Evolutionary conservation across 257 asterid species (phyloP), one percentile per base, ranked within the genome.

Genomic region (Solanum appendiculatum): DNA sequence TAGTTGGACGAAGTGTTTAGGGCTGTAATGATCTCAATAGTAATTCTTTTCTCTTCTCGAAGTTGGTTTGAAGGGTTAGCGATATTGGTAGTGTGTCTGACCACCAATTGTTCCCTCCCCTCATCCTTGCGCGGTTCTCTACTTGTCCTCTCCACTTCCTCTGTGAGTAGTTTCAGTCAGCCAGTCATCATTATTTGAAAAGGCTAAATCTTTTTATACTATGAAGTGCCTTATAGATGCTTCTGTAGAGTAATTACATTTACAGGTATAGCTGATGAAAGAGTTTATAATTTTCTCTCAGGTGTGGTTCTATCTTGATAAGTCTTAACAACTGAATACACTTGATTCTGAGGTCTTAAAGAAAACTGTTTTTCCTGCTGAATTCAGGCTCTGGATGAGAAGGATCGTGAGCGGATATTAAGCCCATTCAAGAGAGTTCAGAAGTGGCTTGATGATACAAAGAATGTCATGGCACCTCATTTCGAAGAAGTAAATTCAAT

Each of bases 401-500:
- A 94, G 86, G 94, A 92, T 36, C 90, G 90, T 25, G 93, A 92
- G 58, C 89, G 93, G 34, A 91, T 95, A 88, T 78, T 95, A n/a
- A 92, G 90, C 40, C 97, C 94, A 66, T 91, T 92, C 90, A 70
- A 84, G 83, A 92, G 88, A 90, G 93, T 95, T 86, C 31, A 83
- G 87, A 89, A 91, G 88, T 95, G 97, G 97, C 89, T 93, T 20
- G 93, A 93, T 2, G 94, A 92, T 42, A 92, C 94, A 2, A 94
- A 90, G 91, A 87, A 89, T 36, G 98, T 94, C 77, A 90, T 89
- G 0, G 70, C 83, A 34, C 98, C 98, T 75, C 95, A 95, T 90
- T 94, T 95, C 82, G 96, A 94, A 86, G 98, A 94, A 87, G 92
- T 92, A 6, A 94, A 93, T 73, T 56, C 93, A 33, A 6, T 83